Evolutionary conservation across 768 basidiomycete genomes (phyloP).

Genomic region (Stropharia rugosoannulata): DNA sequence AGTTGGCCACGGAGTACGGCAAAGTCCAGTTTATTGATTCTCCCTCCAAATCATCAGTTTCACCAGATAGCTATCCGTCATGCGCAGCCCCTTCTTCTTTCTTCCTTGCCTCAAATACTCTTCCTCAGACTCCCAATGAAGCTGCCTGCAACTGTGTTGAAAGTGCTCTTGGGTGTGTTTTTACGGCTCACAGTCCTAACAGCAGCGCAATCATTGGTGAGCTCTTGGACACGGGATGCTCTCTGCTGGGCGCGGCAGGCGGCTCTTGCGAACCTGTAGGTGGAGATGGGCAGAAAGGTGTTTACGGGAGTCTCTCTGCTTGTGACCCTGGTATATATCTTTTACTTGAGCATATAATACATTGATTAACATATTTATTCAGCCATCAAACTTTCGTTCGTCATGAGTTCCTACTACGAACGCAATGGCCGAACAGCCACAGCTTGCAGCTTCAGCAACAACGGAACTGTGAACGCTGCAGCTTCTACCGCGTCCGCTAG

Average conservation of each 20-base stretch:
- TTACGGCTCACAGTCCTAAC: slow-evolving; percentile 63
- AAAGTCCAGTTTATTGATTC: slow-evolving; percentile 57
- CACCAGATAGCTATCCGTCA: slow-evolving; percentile 52
- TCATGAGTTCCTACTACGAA: slow-evolving; percentile 80
- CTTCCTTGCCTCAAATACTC: slow-evolving; percentile 61
- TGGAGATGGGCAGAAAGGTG: slow-evolving; percentile 71
- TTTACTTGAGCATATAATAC: background rate
- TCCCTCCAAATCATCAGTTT: slow-evolving; percentile 43
- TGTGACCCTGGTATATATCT: slow-evolving; percentile 74
- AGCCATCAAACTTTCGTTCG: slow-evolving; percentile 82
- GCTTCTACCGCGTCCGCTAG: slow-evolving; percentile 47
- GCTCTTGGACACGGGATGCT: slow-evolving; percentile 71
- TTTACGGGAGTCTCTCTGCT: slow-evolving; percentile 72
- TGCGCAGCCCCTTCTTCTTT: slow-evolving; percentile 66
- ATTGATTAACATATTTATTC: background rate
- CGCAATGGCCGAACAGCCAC: slow-evolving; percentile 51
- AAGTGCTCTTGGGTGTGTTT: slow-evolving; percentile 67
- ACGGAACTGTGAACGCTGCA: slow-evolving; percentile 75
- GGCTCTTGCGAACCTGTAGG: slow-evolving; percentile 69
- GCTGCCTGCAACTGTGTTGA: slow-evolving; percentile 78
- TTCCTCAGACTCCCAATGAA: slow-evolving; percentile 86
- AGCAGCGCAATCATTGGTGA: slow-evolving; percentile 58
- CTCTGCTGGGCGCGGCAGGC: slow-evolving; percentile 62
- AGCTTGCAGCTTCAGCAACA: slow-evolving; percentile 81
- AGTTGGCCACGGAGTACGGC: slow-evolving; percentile 61